phyloP scores from a whole-genome alignment of 2,329 filamentous ascomycete species.

The Diaporthe citriasiana region DNA sequence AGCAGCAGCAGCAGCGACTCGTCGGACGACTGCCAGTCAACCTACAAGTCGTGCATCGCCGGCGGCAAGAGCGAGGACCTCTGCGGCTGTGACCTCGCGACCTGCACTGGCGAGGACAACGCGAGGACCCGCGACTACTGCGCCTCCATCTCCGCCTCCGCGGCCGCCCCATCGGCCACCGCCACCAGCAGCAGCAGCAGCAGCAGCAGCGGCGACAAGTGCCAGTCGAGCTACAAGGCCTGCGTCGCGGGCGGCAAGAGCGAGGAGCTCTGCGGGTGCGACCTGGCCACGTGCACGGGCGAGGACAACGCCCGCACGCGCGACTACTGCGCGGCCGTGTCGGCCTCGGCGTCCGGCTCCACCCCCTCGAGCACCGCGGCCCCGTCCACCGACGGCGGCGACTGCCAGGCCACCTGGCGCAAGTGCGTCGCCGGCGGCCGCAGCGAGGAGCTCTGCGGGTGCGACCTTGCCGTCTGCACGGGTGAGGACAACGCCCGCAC shows the following conservation, averaged over 20 bases:
- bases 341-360: not conserved
- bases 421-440: constrained; percentile 13
- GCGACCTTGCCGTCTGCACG: constrained; percentile 22
- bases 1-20: not conserved
- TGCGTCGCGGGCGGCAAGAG: constrained; percentile 7
- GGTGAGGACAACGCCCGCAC: constrained; percentile 10
- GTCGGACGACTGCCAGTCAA: constrained; percentile 6
- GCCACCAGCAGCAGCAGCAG: not conserved
- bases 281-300: constrained; percentile 25
- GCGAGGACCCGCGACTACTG: constrained; percentile 15
- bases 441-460: constrained; percentile 5
- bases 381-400: not conserved
- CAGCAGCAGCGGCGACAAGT: not conserved
- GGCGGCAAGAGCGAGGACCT: constrained; percentile 25
- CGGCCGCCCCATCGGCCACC: not conserved
- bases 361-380: not conserved
- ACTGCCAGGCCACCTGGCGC: constrained; percentile 21
- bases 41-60: constrained; percentile 1
- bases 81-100: constrained; percentile 24
- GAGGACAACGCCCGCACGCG: constrained; percentile 23
- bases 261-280: constrained; percentile 31
- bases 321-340: constrained; percentile 17
- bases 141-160: not conserved
- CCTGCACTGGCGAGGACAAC: constrained; percentile 29
- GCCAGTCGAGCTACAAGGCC: constrained; percentile 7